Base-by-base conservation (phyloP, 257 asterid species). In the Rauvolfia tetraphylla region DNA sequence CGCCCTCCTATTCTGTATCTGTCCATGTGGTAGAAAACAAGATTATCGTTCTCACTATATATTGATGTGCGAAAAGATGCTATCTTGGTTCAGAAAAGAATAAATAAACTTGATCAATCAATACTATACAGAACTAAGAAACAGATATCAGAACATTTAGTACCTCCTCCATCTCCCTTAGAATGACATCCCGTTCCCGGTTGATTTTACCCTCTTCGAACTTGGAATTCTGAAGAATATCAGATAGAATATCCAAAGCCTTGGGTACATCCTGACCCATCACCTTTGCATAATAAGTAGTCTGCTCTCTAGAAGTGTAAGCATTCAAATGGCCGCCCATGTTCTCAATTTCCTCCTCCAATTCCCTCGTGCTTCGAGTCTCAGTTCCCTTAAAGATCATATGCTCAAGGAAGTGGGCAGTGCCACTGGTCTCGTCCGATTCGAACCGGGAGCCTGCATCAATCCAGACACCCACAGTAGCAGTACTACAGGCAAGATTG, bases 241-340 rank as follows among this genome's bases (percentile, higher is more conserved):
- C 99, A 61, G 97, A 78, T 65, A 95, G 80, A 67, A 95, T 90
- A 81, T 90, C 92, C 71, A 95, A 73, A 13, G 97, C 99, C 18
- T 58, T 76, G 1, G 89, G 90, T 18, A 93, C 92, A 66, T 93
- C 86, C 76, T 75, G 86, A 74, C 84, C 93, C 84, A 85, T 66
- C 69, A 93, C 97, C 74, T 95, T 95, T 0, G 99, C 99, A 41
- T 90, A 91, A 75, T 90, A 95, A 0, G 97, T 86, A 1, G 99
- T 95, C 88, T 95, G 99, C 79, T 95, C 99, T 71, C 99, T 87
- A 34, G 96, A 89, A 62, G 98, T 95, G 48, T 92, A 95, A 34
- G 98, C 99, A 85, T 95, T 92, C 89, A 91, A 84, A 88, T 92
- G 99, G 7, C 97, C 98, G 0, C 98, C 99, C 91, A 95, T 91